Evolutionary conservation across 1,284 basidiomycete species (phyloP).

Genomic region (Irpex sp.): DNA sequence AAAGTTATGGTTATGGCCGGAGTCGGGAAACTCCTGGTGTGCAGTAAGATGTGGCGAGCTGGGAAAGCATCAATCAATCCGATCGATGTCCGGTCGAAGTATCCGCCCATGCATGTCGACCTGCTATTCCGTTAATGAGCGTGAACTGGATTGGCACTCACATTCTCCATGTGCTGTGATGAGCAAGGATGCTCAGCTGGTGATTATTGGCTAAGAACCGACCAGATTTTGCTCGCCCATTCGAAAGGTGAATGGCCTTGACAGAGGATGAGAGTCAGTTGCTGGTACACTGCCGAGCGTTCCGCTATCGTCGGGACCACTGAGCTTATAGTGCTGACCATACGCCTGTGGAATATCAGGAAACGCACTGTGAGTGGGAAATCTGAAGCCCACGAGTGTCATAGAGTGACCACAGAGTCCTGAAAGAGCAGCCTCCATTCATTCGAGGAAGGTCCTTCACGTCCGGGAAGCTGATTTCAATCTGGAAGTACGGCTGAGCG

Average conservation of each 20-base stretch:
- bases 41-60: neutral
- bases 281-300: neutral
- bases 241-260: neutral
- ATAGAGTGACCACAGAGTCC: neutral
- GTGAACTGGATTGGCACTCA: no score
- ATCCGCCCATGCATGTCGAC: neutral
- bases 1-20: neutral
- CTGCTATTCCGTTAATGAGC: no score
- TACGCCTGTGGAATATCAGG: neutral
- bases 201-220: no score
- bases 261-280: no score
- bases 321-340: neutral
- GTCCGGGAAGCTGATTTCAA: neutral
- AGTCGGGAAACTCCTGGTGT: neutral
- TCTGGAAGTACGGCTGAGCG: neutral
- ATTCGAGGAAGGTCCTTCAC: neutral
- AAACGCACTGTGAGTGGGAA: neutral
- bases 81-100: neutral
- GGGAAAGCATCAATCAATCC: neutral
- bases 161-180: no score
- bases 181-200: no score
- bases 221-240: neutral
- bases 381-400: neutral
- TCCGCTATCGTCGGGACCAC: neutral
- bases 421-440: neutral